These are phyloP conservation scores for Cutaneotrichosporon dermatis DNA, from an alignment of 1,284 basidiomycete genomes.

Conservation along the genomic window DNA sequence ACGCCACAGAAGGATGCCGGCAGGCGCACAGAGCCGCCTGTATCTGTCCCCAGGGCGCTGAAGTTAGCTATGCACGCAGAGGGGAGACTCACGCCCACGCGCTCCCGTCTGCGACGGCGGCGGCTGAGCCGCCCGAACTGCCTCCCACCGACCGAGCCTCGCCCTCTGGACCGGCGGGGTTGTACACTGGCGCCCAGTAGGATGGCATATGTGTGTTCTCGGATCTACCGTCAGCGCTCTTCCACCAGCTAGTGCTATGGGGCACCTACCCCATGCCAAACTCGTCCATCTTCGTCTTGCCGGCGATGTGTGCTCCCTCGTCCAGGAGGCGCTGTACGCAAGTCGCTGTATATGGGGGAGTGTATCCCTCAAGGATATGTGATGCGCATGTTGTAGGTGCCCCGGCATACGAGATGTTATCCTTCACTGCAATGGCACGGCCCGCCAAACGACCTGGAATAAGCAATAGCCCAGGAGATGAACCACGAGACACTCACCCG, in stretches of 20 bases:
- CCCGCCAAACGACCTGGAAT: conserved; percentile 31
- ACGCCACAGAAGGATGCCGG: conserved; percentile 93
- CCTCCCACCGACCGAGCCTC: conserved; percentile 63
- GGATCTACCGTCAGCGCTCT: background rate
- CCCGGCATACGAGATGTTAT: conserved; percentile 70
- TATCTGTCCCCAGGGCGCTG: conserved; percentile 89
- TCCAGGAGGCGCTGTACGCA: conserved; percentile 63
- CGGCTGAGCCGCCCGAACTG: conserved; percentile 53
- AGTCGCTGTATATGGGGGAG: conserved; percentile 81
- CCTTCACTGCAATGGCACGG: conserved; percentile 65
- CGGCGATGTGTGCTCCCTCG: conserved; percentile 68
- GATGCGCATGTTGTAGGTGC: conserved; percentile 77
- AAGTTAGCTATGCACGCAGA: background rate
- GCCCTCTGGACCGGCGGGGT: conserved; percentile 56
- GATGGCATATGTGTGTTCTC: conserved; percentile 31
- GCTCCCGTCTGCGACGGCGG: conserved; percentile 57
- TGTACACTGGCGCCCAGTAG: conserved; percentile 58
- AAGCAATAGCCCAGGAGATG: background rate
- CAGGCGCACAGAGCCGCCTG: conserved; percentile 87
- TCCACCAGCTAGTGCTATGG: too few relatives aligned
- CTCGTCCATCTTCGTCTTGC: conserved; percentile 95
- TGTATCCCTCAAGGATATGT: conserved; percentile 64
- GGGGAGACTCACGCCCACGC: conserved; percentile 64
- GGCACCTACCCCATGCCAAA: conserved; percentile 86
- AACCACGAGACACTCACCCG: conserved; percentile 3